Evolutionary conservation across 139 green algal species (phyloP).

Genomic region (Ulvella scutata): DNA sequence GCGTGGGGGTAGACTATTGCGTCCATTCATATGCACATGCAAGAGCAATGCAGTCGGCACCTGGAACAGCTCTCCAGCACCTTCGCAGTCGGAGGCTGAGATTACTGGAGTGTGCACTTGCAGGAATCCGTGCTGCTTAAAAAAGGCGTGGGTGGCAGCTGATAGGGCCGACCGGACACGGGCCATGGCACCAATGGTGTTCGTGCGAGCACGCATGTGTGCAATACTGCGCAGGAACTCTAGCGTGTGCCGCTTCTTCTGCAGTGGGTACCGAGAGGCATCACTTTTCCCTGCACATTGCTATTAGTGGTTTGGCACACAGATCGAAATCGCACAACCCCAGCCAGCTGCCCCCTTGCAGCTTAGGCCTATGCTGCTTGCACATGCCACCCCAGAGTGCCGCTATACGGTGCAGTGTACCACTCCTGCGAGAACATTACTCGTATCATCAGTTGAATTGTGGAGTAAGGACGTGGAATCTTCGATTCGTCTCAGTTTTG

Average conservation of each 20-base stretch:
- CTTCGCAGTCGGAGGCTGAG: slow-evolving; percentile 55
- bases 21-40: too few relatives aligned
- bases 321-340: too few relatives aligned
- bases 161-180: slow-evolving; percentile 46
- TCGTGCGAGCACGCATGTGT: slow-evolving; percentile 39
- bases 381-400: too few relatives aligned
- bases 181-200: slow-evolving; percentile 50
- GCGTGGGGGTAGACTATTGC: too few relatives aligned
- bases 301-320: too few relatives aligned
- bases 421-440: too few relatives aligned
- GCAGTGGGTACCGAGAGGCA: slow-evolving; percentile 22
- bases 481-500: too few relatives aligned
- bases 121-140: slow-evolving; percentile 43
- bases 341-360: too few relatives aligned
- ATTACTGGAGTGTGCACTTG: slow-evolving; percentile 66
- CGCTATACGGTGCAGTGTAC: too few relatives aligned
- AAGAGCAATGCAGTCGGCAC: slow-evolving; percentile 8
- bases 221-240: slow-evolving; percentile 35
- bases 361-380: too few relatives aligned
- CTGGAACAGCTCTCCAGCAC: slow-evolving; percentile 66
- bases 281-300: slow-evolving; percentile 17
- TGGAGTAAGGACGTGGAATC: too few relatives aligned
- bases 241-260: slow-evolving; percentile 35
- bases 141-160: slow-evolving; percentile 55
- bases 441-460: too few relatives aligned